A percentile compares a stretch with the other conserved stretches of the same genome.
Conservation (phyloP, 73 alveolate genomes). For the Tetrahymena thermophila region DNA sequence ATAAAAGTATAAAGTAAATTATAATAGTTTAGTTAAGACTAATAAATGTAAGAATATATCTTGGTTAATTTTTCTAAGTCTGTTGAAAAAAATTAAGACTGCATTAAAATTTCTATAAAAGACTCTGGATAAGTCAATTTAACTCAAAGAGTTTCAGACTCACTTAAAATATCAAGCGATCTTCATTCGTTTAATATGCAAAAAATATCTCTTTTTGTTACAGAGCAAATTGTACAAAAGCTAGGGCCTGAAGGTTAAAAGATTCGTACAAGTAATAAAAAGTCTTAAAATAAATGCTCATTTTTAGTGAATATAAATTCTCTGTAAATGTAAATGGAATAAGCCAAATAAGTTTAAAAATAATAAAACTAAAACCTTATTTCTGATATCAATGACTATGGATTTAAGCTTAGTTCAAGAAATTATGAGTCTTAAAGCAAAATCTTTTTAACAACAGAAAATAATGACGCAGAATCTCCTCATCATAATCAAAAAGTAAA, state of each 20-base stretch:
- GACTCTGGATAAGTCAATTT: background rate
- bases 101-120: background rate
- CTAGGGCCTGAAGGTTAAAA: background rate
- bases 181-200: background rate
- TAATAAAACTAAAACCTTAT: background rate
- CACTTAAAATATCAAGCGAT: background rate
- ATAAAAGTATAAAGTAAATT: background rate
- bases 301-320: background rate
- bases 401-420: background rate
- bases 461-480: background rate
- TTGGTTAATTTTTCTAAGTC: background rate
- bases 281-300: background rate
- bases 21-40: background rate
- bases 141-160: background rate
- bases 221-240: background rate
- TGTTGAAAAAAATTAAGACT: background rate
- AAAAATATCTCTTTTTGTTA: background rate
- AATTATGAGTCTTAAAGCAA: background rate
- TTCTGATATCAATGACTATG: background rate
- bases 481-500: background rate
- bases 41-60: background rate
- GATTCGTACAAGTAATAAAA: background rate
- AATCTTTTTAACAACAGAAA: background rate
- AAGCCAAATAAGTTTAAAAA: background rate
- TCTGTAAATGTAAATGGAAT: background rate